Percentiles rank a stretch among this genome's conserved stretches.
These are phyloP conservation scores for Neophaeococcomyces mojaviensis DNA, from an alignment of 2,329 filamentous ascomycete species.

Conservation along the genomic window DNA sequence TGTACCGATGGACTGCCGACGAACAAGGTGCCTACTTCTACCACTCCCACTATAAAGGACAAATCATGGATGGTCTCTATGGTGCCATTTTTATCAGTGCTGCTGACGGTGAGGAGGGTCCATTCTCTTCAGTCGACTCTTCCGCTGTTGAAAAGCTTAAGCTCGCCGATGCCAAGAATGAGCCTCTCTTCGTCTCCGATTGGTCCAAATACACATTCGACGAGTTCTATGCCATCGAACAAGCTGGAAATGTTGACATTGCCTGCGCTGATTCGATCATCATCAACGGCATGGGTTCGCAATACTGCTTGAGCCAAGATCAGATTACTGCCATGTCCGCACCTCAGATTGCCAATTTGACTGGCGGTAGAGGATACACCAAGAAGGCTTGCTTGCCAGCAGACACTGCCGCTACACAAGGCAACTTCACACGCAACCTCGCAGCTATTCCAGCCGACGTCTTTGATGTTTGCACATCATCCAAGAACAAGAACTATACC, in stretches of 20 bases:
- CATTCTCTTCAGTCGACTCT: constrained; percentile 45
- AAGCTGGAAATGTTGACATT: constrained; percentile 32
- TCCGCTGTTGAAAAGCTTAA: constrained; percentile 39
- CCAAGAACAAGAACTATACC: constrained; percentile 19
- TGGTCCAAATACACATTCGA: constrained; percentile 49
- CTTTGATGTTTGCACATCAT: constrained; percentile 31
- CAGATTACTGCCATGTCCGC: constrained; percentile 37
- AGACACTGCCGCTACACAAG: constrained; percentile 18
- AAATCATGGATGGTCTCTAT: constrained; percentile 62
- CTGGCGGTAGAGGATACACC: constrained; percentile 23
- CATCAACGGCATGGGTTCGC: constrained; percentile 54
- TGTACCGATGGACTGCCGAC: constrained; percentile 48
- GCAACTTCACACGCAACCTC: constrained; percentile 31
- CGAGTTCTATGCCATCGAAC: constrained; percentile 30
- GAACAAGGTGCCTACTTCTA: constrained; percentile 56
- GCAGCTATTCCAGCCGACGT: constrained; percentile 36
- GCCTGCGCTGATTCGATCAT: constrained; percentile 55
- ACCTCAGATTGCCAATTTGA: constrained; percentile 23
- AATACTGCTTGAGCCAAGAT: constrained; percentile 43
- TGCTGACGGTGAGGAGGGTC: constrained; percentile 31
- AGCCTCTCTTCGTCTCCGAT: constrained; percentile 49
- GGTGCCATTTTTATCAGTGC: constrained; percentile 56
- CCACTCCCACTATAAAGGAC: constrained; percentile 58
- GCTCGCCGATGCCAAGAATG: constrained; percentile 41
- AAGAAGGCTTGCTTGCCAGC: constrained; percentile 31